A percentile compares a stretch with the other conserved stretches of the same genome.
These are phyloP conservation scores for Aureobasidium sp. DNA, from an alignment of 2,329 filamentous ascomycete species.

Conservation along the genomic window DNA sequence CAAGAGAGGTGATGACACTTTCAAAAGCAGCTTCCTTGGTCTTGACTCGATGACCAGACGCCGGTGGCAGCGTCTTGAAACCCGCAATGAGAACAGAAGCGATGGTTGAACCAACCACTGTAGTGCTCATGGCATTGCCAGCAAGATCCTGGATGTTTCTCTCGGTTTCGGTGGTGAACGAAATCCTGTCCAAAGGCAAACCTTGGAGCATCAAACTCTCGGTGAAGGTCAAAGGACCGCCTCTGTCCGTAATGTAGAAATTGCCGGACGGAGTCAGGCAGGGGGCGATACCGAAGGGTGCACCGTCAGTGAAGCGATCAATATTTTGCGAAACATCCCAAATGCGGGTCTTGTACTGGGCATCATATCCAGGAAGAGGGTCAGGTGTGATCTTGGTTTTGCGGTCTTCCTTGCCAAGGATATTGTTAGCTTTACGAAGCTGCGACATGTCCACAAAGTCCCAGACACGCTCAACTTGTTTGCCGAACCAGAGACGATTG, in stretches of 20 bases:
- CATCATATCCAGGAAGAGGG: constrained; percentile 41
- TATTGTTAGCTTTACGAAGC: constrained; percentile 40
- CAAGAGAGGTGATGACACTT: background rate
- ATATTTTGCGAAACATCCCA: constrained; percentile 68
- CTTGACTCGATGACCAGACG: background rate
- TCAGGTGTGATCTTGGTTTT: background rate
- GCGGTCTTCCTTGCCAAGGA: too few species aligned
- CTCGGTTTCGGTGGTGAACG: constrained; percentile 54
- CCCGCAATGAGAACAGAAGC: constrained; percentile 50
- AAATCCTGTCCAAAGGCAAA: constrained; percentile 54
- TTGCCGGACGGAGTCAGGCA: constrained; percentile 63
- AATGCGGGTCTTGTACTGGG: constrained; percentile 48
- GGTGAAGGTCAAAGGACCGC: constrained; percentile 53
- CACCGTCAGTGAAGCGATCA: constrained; percentile 48
- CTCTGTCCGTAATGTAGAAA: constrained; percentile 54
- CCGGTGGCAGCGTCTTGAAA: background rate
- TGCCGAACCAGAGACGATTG: constrained; percentile 44
- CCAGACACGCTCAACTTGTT: constrained; percentile 52
- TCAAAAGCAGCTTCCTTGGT: background rate
- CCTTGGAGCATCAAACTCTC: constrained; percentile 63
- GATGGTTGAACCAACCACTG: constrained; percentile 60
- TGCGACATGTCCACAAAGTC: constrained; percentile 57
- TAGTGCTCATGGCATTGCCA: constrained; percentile 73
- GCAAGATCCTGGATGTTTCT: constrained; percentile 60
- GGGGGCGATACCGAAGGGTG: constrained; percentile 50